Conservation (phyloP, 257 asterid species). For the Marsdenia floribunda region DNA sequence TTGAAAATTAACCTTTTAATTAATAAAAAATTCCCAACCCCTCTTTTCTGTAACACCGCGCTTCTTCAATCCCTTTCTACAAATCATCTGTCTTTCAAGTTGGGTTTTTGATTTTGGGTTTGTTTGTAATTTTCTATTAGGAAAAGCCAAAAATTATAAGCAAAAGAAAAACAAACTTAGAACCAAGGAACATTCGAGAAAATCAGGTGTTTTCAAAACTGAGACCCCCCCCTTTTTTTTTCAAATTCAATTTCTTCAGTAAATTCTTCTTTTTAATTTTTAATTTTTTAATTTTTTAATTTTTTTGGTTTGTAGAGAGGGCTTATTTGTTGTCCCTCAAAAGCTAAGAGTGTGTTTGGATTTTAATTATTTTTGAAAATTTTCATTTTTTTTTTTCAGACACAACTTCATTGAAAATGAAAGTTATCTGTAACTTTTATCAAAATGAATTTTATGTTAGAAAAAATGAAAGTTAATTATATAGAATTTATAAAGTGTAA, state of each 20-base stretch:
- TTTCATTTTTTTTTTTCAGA: no score
- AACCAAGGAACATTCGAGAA: slow-evolving; percentile 32
- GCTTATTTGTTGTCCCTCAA: slow-evolving; percentile 61
- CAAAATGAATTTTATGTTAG: no score
- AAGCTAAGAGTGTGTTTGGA: no score
- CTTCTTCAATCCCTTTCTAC: slow-evolving; percentile 87
- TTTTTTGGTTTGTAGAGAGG: slow-evolving; percentile 30
- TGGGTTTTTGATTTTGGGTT: slow-evolving; percentile 36
- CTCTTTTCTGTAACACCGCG: slow-evolving; percentile 54
- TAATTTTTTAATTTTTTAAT: background rate
- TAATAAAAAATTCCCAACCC: background rate
- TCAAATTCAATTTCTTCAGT: slow-evolving; percentile 1
- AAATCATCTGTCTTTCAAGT: slow-evolving; percentile 49
- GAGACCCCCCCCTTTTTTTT: slow-evolving; percentile 48
- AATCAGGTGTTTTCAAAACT: slow-evolving; percentile 77
- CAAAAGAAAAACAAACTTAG: slow-evolving; percentile 43
- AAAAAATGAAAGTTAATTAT: no score
- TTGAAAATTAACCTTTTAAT: no score
- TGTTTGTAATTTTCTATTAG: slow-evolving; percentile 36
- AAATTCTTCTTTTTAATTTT: background rate
- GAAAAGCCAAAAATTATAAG: background rate
- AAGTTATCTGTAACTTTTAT: no score
- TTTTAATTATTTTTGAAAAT: no score
- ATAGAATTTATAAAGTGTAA: no score
- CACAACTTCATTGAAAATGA: no score